Evolutionary conservation across 2,329 filamentous ascomycete species (phyloP).

Genomic region (Tolypocladium paradoxum): DNA sequence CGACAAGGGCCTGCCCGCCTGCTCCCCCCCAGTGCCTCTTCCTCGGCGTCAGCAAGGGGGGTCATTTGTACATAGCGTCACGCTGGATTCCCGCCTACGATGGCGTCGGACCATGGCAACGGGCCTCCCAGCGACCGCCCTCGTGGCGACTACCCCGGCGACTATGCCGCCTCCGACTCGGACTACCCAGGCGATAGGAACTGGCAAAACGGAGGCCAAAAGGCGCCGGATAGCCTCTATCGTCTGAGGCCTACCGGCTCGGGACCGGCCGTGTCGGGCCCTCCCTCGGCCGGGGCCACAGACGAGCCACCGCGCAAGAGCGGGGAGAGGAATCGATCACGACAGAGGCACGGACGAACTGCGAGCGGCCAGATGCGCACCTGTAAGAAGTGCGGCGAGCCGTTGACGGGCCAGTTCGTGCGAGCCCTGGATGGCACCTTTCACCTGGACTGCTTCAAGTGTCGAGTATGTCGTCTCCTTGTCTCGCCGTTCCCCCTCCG

Average conservation of each 20-base stretch:
- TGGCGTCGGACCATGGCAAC: conserved; percentile 38
- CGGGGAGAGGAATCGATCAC: conserved; percentile 46
- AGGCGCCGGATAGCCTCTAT: conserved; percentile 25
- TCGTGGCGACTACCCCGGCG: conserved; percentile 19
- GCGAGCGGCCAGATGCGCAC: conserved; percentile 51
- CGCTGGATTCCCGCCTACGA: conserved; percentile 18
- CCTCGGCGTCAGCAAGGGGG: conserved; percentile 4
- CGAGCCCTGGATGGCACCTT: conserved; percentile 87
- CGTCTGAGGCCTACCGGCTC: conserved; percentile 23
- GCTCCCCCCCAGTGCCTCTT: not conserved
- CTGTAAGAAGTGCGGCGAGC: conserved; percentile 81
- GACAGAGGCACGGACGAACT: conserved; percentile 41
- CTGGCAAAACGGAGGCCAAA: conserved; percentile 26
- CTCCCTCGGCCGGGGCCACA: conserved; percentile 17
- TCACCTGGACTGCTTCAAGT: conserved; percentile 96
- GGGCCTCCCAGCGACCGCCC: conserved; percentile 26
- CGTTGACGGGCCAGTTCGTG: conserved; percentile 90
- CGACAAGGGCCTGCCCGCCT: conserved; percentile 5
- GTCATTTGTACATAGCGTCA: conserved; percentile 8
- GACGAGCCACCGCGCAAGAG: conserved; percentile 38
- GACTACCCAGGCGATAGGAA: conserved; percentile 19
- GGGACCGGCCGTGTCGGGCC: conserved; percentile 20
- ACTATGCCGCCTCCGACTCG: conserved; percentile 18
- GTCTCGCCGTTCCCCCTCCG: conserved; percentile 1
- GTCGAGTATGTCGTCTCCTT: conserved; percentile 53